Evolutionary conservation across 176 grass and related monocot species (phyloP).

Genomic region (Carex cristatella): DNA sequence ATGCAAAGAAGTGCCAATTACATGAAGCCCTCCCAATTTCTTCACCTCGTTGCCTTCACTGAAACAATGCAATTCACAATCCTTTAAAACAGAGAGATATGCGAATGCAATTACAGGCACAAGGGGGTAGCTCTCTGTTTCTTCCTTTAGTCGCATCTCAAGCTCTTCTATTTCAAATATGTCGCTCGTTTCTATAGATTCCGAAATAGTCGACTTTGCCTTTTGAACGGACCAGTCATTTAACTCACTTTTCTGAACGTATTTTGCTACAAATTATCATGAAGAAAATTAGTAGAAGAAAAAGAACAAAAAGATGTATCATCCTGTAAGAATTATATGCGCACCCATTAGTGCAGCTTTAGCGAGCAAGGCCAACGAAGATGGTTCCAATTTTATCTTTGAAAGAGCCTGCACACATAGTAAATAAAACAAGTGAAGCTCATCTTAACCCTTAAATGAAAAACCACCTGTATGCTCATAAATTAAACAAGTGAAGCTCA

Average conservation of each 20-base stretch:
- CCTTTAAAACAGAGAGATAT: slow-evolving; percentile 69
- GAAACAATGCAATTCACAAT: slow-evolving; percentile 78
- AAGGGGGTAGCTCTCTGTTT: slow-evolving; percentile 63
- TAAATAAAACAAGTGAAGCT: slow-evolving; percentile 1
- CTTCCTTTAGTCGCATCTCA: slow-evolving; percentile 40
- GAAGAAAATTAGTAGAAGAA: slow-evolving; percentile 20
- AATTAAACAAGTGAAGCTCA: no score
- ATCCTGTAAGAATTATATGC: not conserved
- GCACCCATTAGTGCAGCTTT: slow-evolving; percentile 77
- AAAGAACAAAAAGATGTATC: slow-evolving; percentile 11
- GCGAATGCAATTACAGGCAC: slow-evolving; percentile 58
- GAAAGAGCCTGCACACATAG: slow-evolving; percentile 50
- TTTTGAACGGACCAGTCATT: slow-evolving; percentile 57
- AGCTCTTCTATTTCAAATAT: slow-evolving; percentile 57
- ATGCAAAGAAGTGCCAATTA: slow-evolving; percentile 92
- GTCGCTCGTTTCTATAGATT: slow-evolving; percentile 79
- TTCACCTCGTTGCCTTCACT: slow-evolving; percentile 80
- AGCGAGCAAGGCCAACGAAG: slow-evolving; percentile 67
- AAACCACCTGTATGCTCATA: not conserved
- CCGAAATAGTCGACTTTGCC: slow-evolving; percentile 55
- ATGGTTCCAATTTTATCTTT: slow-evolving; percentile 67
- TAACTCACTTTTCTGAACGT: slow-evolving; percentile 54
- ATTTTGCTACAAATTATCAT: slow-evolving; percentile 68
- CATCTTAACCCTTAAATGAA: not conserved
- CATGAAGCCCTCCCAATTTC: slow-evolving; percentile 91